Conservation (phyloP, 108 stramenopile species). For the Stephanodiscus triporus region DNA sequence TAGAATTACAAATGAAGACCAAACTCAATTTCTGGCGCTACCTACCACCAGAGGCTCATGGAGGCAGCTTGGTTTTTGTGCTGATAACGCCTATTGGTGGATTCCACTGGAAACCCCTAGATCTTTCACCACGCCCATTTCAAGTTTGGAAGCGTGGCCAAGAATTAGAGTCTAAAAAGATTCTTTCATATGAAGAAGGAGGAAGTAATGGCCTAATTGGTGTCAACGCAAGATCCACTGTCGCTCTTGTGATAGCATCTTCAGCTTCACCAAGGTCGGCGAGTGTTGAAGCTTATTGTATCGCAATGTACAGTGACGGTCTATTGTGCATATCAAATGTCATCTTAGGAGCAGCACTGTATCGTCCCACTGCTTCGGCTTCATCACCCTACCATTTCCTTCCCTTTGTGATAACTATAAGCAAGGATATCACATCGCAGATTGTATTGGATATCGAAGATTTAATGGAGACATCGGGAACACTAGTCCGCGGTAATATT, state of each 20-base stretch:
- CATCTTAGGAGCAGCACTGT: conserved; percentile 79
- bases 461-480: conserved; percentile 20
- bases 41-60: conserved; percentile 82
- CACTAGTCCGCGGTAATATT: conserved; percentile 53
- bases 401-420: conserved; percentile 58
- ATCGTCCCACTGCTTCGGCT: conserved; percentile 39
- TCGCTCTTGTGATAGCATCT: conserved; percentile 75
- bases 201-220: conserved; percentile 80
- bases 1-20: conserved; percentile 92
- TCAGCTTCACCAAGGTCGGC: conserved; percentile 49
- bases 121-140: conserved; percentile 80
- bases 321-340: conserved; percentile 67
- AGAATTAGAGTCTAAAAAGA: conserved; percentile 86
- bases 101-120: conserved; percentile 89
- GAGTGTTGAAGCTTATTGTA: conserved; percentile 80
- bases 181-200: conserved; percentile 88
- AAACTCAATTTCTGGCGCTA: conserved; percentile 93
- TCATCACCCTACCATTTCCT: conserved; percentile 58
- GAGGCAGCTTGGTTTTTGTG: conserved; percentile 77
- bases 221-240: conserved; percentile 69
- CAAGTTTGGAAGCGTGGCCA: conserved; percentile 86
- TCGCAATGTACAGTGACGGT: conserved; percentile 69
- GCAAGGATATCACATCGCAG: conserved; percentile 43
- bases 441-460: conserved; percentile 48
- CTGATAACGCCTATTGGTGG: conserved; percentile 89